Evolutionary conservation across 768 basidiomycete genomes (phyloP).

Genomic region (Amanita jacksonii): DNA sequence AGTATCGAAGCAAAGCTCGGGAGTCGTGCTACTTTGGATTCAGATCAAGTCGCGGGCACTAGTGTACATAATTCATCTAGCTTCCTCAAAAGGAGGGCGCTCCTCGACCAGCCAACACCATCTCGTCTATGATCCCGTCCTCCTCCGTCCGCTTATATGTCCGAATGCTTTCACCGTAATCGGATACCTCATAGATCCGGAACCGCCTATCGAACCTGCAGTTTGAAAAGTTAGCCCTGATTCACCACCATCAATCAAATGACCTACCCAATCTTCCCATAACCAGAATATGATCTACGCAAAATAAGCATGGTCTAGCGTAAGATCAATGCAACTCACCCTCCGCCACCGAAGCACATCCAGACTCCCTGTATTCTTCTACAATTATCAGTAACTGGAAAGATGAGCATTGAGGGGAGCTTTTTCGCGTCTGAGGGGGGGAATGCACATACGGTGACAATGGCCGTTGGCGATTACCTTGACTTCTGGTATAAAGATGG

Average conservation of each 20-base stretch:
- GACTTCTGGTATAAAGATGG: conserved; percentile 50
- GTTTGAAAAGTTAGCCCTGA: conserved; percentile 9
- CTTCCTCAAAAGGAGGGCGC: conserved; percentile 25
- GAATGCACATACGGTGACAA: conserved; percentile 54
- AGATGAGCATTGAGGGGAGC: not conserved
- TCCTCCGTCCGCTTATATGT: conserved; percentile 80
- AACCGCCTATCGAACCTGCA: conserved; percentile 83
- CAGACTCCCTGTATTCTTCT: conserved; percentile 79
- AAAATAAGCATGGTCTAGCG: not conserved
- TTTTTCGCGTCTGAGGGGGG: not conserved
- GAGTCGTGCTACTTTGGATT: no score
- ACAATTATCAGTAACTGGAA: conserved; percentile 80
- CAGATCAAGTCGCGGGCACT: not conserved
- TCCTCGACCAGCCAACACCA: conserved; percentile 49
- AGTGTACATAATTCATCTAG: not conserved
- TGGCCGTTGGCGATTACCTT: conserved; percentile 91
- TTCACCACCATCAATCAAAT: not conserved
- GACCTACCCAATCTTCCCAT: conserved; percentile 63
- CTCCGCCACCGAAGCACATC: conserved; percentile 86
- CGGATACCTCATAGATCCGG: conserved; percentile 78
- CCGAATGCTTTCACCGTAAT: conserved; percentile 86
- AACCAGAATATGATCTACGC: conserved; percentile 70
- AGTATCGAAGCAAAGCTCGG: not conserved
- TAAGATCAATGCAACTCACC: conserved; percentile 32
- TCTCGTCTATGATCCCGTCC: conserved; percentile 54